phyloP scores from a whole-genome alignment of 768 basidiomycete genomes.

The Lenzites betulinus region DNA sequence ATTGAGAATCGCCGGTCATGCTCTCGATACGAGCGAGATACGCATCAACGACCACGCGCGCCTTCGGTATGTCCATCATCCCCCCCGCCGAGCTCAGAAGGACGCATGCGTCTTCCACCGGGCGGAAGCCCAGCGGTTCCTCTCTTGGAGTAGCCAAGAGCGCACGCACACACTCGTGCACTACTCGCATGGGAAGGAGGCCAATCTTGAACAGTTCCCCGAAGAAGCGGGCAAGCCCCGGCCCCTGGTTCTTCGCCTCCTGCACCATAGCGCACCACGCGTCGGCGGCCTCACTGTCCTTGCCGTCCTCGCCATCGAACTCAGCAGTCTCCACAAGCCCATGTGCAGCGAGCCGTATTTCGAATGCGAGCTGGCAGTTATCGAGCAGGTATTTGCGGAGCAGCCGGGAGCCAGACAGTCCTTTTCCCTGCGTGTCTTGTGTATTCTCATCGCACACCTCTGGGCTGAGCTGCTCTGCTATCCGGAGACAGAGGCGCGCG shows the following conservation, averaged over 20 bases:
- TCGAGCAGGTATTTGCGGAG: slow-evolving; percentile 98
- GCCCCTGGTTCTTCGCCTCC: slow-evolving; percentile 96
- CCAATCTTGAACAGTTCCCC: slow-evolving; percentile 99
- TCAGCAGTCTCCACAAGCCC: slow-evolving; percentile 84
- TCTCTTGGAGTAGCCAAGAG: slow-evolving; percentile 94
- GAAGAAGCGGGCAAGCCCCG: slow-evolving; percentile 96
- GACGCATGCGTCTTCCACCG: slow-evolving; percentile 93
- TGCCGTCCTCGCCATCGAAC: slow-evolving; percentile 72
- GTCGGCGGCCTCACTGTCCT: slow-evolving; percentile 93
- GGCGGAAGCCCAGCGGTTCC: too few relatives aligned
- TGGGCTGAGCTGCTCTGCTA: slow-evolving; percentile 91
- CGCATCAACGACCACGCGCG: slow-evolving; percentile 83
- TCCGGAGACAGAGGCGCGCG: slow-evolving; percentile 89
- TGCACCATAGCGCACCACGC: too few relatives aligned
- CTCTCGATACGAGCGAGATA: slow-evolving; percentile 92
- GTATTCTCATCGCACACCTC: slow-evolving; percentile 90
- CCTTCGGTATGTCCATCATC: slow-evolving; percentile 78
- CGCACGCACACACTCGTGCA: slow-evolving; percentile 98
- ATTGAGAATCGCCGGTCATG: slow-evolving; percentile 72
- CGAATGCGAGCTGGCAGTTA: slow-evolving; percentile 97
- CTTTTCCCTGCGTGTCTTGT: slow-evolving; percentile 76
- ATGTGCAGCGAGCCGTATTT: slow-evolving; percentile 84
- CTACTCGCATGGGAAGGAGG: slow-evolving; percentile 97
- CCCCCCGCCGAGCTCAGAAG: slow-evolving; percentile 87
- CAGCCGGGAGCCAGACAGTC: slow-evolving; percentile 88